Base-by-base conservation (phyloP, 805 yeast species). In the Yarrowia hollandica region DNA sequence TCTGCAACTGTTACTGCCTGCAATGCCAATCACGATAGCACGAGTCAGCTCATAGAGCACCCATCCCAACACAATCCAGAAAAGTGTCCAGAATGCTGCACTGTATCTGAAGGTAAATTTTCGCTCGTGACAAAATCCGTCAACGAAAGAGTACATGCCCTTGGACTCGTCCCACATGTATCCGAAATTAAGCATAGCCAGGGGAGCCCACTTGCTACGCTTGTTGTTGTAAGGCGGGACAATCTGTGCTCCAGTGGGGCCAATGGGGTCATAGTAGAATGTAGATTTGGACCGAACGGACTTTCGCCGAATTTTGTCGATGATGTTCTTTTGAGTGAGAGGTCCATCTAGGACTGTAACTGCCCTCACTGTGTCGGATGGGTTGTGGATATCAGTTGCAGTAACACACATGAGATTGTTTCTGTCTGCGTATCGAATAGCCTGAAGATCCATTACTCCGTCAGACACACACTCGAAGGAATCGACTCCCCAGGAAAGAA, bases 61-160 rank as follows among this genome's bases (percentile, higher is more conserved):
- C 59, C 59, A 55, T 2, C 46, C 58, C 6, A 63, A 16, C 15
- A 59, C 22, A 10, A 52, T 52, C 60, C 60, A 62, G 10, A 60
- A 34, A 5, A 63, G 28, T 8, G 42, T 46, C 63, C 61, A 52
- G 18, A 44, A 21, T 7, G 52, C 62, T 4, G 64, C 35, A 15
- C 38, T n/a, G 16, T 31, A 59, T 10, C 65, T 31, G 57, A 65
- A 59, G 9, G 46, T 41, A 46, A 64, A 65, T 19, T n/a, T 37
- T 11, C 42, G 37, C 15, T 62, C 50, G 33, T 65, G 67, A 37
- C 67, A 65, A 48, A 65, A 65, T 4, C 64, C 67, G 19, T 60
- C 55, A 6, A 63, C 65, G 57, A 65, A 65, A n/a, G 66, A 63
- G 55, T 65, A 65, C 65, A 65, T 63, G 25, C 67, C 67, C 26